These are phyloP conservation scores for Stagonosporopsis cucurbitacearum DNA, from an alignment of 2,329 filamentous ascomycete species.

Conservation along the genomic window DNA sequence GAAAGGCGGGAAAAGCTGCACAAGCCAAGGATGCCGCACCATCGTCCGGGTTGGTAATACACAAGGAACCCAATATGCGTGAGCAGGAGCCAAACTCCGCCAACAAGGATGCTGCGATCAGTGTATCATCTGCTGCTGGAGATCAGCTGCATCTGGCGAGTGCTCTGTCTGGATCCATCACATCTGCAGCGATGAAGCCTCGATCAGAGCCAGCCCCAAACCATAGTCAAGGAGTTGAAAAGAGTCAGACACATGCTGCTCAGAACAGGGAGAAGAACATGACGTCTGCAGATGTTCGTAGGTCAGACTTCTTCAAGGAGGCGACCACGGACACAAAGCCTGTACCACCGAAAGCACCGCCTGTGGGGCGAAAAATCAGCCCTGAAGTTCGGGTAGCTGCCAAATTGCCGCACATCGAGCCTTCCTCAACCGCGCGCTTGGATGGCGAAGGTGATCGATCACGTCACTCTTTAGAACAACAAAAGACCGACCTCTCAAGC, in stretches of 20 bases:
- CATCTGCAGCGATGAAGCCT: neutral
- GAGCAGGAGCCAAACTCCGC: neutral
- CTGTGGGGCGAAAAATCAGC: neutral
- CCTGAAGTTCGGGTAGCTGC: constrained; percentile 7
- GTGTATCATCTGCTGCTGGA: neutral
- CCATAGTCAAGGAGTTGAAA: neutral
- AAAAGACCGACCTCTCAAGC: neutral
- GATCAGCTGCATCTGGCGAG: neutral
- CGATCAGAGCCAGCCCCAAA: neutral
- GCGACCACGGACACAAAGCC: neutral
- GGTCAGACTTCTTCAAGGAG: neutral
- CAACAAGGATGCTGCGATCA: neutral
- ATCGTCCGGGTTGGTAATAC: neutral
- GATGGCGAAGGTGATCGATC: neutral
- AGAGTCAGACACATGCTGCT: neutral
- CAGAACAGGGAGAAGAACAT: neutral
- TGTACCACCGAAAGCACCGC: neutral
- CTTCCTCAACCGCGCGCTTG: neutral
- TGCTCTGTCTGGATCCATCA: neutral
- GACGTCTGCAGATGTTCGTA: neutral
- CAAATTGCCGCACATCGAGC: neutral
- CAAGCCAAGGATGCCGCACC: neutral
- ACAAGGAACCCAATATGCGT: neutral
- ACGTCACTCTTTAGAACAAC: neutral
- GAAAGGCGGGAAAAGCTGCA: constrained; percentile 22